Base-by-base conservation (phyloP, 1,284 basidiomycete genomes). In the Peniophora sp. region DNA sequence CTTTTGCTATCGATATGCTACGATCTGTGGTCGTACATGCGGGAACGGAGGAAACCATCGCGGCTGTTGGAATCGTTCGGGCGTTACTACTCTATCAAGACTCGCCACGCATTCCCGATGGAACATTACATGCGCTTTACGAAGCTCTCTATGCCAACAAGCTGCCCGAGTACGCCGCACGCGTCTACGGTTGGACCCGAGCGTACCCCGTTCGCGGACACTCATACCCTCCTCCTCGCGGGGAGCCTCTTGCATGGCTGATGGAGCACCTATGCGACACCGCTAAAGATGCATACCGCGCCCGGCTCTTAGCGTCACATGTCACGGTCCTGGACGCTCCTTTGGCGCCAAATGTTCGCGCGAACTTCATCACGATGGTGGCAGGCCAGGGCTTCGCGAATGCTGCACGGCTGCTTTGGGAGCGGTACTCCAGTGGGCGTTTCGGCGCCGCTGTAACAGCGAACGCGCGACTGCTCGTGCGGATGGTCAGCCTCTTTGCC, bases 331-430 rank as follows among this genome's bases (percentile, higher is more conserved):
- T 64, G 12, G 57, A 66, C 39, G 61, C 73, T 9, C 61, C 62
- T 1, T 61, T 85, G 35, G 70, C 73, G 2, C 54, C 68, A 9
- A 60, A 69, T 39, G 65, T 66, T 52, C 75, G 79, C 17, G 70
- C 73, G 2, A 59, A 58, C 9, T 73, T 85, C 54, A 73, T 87
- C 50, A 57, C 67, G 0, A 51, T 70, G 14, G 58, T 67, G 22
- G 82, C 82, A 0, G 55, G 60, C 17, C 62, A 66, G 20, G 78
- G 81, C 2, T 74, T 79, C 47, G 71, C 73, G 2, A 60, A 51
- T 5, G 60, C 70, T 24, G 75, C 81, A 14, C 68, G 79, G 15
- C 56, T 58, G 3, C 68, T 86, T 14, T 86, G 82, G 81, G 73
- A 77, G 55, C 68, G 71, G 47, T 81, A 76, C 58, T 64, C 73